Evolutionary conservation across 2,329 filamentous ascomycete species (phyloP).

Genomic region (Laburnicola sp.): DNA sequence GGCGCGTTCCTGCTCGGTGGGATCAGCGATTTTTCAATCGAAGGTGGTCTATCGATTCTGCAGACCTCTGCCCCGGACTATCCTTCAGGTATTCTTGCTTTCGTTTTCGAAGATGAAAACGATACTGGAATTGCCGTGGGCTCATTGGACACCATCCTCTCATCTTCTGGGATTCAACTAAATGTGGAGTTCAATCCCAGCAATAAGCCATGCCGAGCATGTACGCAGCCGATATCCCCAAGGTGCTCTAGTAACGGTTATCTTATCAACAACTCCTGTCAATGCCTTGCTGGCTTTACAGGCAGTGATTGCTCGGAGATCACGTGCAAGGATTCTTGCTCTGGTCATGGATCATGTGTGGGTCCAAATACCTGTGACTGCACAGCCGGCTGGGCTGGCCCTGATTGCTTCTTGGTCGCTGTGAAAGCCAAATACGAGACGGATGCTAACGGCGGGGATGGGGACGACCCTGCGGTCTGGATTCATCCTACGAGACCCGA

Average conservation of each 20-base stretch:
- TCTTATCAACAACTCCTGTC: slow-evolving; percentile 12
- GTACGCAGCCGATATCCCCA: slow-evolving; percentile 17
- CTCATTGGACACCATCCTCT: slow-evolving; percentile 21
- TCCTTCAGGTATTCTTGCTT: slow-evolving; percentile 25
- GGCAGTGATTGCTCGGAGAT: slow-evolving; percentile 25
- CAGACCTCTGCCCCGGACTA: slow-evolving; percentile 20
- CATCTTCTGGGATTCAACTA: slow-evolving; percentile 17
- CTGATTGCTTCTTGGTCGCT: slow-evolving; percentile 34
- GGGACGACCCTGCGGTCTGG: slow-evolving; percentile 40
- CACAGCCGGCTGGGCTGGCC: slow-evolving; percentile 28
- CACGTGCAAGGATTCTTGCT: slow-evolving; percentile 32
- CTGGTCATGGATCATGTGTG: slow-evolving; percentile 29
- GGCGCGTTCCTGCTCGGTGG: slow-evolving; percentile 26
- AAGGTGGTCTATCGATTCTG: slow-evolving; percentile 32
- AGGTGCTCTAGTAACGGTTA: too few species aligned
- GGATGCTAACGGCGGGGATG: slow-evolving; percentile 39
- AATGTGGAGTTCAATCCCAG: slow-evolving; percentile 28
- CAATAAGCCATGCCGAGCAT: slow-evolving; percentile 21
- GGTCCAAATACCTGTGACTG: slow-evolving; percentile 35
- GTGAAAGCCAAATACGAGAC: slow-evolving; percentile 38
- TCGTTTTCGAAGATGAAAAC: slow-evolving; percentile 35
- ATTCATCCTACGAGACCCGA: slow-evolving; percentile 37
- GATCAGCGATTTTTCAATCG: slow-evolving; percentile 28
- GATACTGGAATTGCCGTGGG: slow-evolving; percentile 28
- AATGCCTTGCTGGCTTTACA: slow-evolving; percentile 32